Conservation (phyloP, 208 protist species). For the Herpetomonas samuelpessoai region DNA sequence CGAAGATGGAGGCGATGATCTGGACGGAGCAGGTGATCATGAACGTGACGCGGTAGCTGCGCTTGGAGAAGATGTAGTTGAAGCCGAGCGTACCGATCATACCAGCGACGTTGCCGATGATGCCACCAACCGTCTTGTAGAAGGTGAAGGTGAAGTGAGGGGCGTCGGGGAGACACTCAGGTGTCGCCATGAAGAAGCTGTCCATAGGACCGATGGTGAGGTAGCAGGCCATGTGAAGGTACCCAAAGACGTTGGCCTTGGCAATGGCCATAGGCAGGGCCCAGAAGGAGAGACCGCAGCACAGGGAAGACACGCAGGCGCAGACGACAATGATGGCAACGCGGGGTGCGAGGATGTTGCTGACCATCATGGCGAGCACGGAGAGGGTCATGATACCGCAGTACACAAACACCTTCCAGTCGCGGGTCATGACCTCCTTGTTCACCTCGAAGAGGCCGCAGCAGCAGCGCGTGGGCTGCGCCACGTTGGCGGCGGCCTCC, state of each 20-base stretch:
- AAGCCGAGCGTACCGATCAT: conserved; percentile 53
- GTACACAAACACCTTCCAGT: conserved; percentile 59
- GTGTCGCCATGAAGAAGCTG: too few species aligned
- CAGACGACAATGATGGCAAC: conserved; percentile 35
- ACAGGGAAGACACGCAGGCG: conserved; percentile 27
- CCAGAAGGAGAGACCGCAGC: conserved; percentile 44
- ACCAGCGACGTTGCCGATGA: conserved; percentile 54
- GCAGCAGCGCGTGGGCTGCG: conserved; percentile 21
- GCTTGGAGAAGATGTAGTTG: conserved; percentile 57
- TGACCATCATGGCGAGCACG: conserved; percentile 41
- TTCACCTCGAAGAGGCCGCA: conserved; percentile 58
- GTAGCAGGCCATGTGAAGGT: conserved; percentile 47
- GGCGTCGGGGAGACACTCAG: conserved; percentile 54
- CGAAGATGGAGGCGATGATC: too few species aligned
- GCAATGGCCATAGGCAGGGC: too few species aligned
- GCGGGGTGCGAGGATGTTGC: conserved; percentile 32
- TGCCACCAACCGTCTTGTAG: conserved; percentile 49
- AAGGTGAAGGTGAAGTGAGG: conserved; percentile 69
- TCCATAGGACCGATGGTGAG: conserved; percentile 58
- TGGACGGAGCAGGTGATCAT: too few species aligned
- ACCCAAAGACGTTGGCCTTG: conserved; percentile 62
- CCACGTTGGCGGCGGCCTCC: too few species aligned
- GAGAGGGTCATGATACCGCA: conserved; percentile 36
- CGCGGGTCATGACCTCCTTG: conserved; percentile 42
- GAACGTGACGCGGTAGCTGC: too few species aligned